phyloP scores from a whole-genome alignment of 805 yeast genomes.

The Maudiozyma bulderi region DNA sequence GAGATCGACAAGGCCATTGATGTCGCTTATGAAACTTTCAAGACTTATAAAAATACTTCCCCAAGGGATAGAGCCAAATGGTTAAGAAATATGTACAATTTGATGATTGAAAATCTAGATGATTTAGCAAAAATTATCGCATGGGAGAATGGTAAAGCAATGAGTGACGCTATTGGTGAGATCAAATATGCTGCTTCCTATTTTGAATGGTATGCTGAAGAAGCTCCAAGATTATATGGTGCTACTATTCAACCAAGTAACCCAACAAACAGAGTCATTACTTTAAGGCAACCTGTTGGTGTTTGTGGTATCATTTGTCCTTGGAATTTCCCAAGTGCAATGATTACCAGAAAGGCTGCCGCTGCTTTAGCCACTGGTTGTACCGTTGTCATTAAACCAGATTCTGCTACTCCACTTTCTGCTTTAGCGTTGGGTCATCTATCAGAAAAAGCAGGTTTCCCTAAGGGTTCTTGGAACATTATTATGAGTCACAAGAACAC shows the following conservation, averaged over 20 bases:
- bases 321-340: conserved; percentile 60
- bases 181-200: conserved; percentile 57
- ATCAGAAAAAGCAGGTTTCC: conserved; percentile 52
- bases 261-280: conserved; percentile 41
- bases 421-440: conserved; percentile 48
- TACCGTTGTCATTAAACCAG: conserved; percentile 52
- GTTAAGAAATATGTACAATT: conserved; percentile 40
- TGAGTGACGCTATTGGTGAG: conserved; percentile 46
- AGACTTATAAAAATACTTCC: conserved; percentile 37
- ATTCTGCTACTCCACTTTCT: conserved; percentile 50
- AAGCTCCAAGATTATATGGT: conserved; percentile 48
- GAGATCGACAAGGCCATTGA: conserved; percentile 49
- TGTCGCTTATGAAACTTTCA: conserved; percentile 38
- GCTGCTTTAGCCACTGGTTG: conserved; percentile 62
- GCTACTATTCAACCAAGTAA: conserved; percentile 47
- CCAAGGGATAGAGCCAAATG: conserved; percentile 42
- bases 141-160: conserved; percentile 54
- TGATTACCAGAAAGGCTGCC: conserved; percentile 57
- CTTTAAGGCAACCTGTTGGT: conserved; percentile 53
- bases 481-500: conserved; percentile 41
- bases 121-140: conserved; percentile 48
- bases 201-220: conserved; percentile 81
- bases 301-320: conserved; percentile 57
- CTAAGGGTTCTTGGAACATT: conserved; percentile 47
- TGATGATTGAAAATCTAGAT: conserved; percentile 46